Percentiles rank a stretch among this genome's conserved stretches.
These are phyloP conservation scores for Pseudozyma hubeiensis DNA, from an alignment of 1,284 basidiomycete species.

Conservation along the genomic window DNA sequence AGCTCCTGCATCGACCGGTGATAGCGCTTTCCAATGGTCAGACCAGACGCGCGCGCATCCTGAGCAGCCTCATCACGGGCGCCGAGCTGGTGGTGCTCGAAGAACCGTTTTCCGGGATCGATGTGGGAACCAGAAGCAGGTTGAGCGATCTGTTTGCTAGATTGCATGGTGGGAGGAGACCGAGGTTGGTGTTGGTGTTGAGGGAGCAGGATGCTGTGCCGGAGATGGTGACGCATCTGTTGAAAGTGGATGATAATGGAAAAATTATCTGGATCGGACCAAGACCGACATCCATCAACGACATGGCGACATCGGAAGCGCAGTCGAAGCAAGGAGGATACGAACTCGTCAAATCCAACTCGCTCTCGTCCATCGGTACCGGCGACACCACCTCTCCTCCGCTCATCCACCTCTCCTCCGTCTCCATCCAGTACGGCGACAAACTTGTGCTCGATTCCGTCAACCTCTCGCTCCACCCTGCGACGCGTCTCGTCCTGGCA, in stretches of 20 bases:
- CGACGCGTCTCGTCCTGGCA: slow-evolving; percentile 46
- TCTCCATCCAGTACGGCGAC: slow-evolving; percentile 79
- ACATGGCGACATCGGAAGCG: not conserved
- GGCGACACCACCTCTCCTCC: slow-evolving; percentile 65
- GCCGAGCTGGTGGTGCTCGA: slow-evolving; percentile 71
- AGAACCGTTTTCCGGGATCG: slow-evolving; percentile 57
- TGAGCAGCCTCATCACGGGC: slow-evolving; percentile 79
- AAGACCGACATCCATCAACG: not conserved
- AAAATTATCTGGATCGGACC: slow-evolving; percentile 71
- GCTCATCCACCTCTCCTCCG: slow-evolving; percentile 76
- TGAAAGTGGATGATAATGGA: slow-evolving; percentile 73
- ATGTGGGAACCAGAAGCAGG: slow-evolving; percentile 34
- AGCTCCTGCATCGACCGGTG: slow-evolving; percentile 55
- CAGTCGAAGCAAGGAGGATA: slow-evolving; percentile 20
- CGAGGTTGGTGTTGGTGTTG: slow-evolving; percentile 80
- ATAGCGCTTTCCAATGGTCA: slow-evolving; percentile 88
- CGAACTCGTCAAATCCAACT: slow-evolving; percentile 16
- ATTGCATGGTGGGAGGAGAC: slow-evolving; percentile 72
- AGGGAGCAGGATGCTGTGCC: slow-evolving; percentile 84
- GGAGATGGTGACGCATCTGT: slow-evolving; percentile 82
- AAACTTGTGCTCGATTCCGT: slow-evolving; percentile 72
- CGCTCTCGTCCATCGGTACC: slow-evolving; percentile 15
- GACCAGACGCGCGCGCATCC: slow-evolving; percentile 85
- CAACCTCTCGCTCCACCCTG: slow-evolving; percentile 45
- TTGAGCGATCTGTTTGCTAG: slow-evolving; percentile 70